These are phyloP conservation scores for Talaromyces wortmannii DNA, from an alignment of 495 filamentous ascomycete genomes.

Conservation along the genomic window DNA sequence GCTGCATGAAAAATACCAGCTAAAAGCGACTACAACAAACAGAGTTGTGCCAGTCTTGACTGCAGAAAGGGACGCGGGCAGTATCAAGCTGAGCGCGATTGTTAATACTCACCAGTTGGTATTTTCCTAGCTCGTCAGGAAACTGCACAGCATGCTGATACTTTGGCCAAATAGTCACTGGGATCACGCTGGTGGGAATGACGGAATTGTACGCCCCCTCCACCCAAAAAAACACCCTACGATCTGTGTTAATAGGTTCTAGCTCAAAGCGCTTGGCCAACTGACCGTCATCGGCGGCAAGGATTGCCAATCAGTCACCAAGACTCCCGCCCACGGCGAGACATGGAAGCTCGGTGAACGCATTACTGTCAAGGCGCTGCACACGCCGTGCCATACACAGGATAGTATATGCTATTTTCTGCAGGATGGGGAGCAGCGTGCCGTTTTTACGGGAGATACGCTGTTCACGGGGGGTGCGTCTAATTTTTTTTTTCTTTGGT, in stretches of 20 bases:
- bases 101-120: slow-evolving; percentile 95
- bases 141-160: not conserved
- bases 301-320: slow-evolving; percentile 73
- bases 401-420: slow-evolving; percentile 93
- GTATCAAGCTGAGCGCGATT: slow-evolving; percentile 80
- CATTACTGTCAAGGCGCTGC: slow-evolving; percentile 79
- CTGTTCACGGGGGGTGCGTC: slow-evolving; percentile 81
- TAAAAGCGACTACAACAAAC: not conserved
- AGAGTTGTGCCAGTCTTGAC: slow-evolving; percentile 81
- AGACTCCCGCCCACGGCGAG: slow-evolving; percentile 65
- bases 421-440: slow-evolving; percentile 74
- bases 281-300: slow-evolving; percentile 81
- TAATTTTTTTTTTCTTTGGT: not conserved
- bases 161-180: slow-evolving; percentile 66
- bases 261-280: slow-evolving; percentile 62
- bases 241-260: slow-evolving; percentile 8
- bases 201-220: slow-evolving; percentile 53
- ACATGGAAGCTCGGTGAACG: slow-evolving; percentile 75
- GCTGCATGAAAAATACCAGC: too few relatives aligned
- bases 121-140: not conserved
- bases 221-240: not conserved
- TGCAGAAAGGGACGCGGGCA: slow-evolving; percentile 58
- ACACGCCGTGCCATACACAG: slow-evolving; percentile 97
- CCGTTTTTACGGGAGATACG: slow-evolving; percentile 93
- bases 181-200: slow-evolving; percentile 93